Base-by-base conservation (phyloP, 345 rosid genomes). In the Salix exigua region DNA sequence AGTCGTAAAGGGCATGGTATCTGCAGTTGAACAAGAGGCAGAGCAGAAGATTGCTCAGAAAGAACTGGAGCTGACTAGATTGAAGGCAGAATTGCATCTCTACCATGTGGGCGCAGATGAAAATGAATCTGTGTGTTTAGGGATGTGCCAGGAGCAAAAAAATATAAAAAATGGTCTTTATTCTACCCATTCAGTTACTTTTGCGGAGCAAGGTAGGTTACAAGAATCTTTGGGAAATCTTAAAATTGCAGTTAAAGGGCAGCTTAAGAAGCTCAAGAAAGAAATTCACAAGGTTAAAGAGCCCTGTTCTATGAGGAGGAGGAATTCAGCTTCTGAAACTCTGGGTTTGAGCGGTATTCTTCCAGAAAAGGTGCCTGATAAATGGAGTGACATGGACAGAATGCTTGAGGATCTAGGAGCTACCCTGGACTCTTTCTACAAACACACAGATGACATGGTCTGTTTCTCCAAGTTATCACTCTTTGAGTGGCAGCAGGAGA, bases 1-100 rank as follows among this genome's bases (percentile, higher is more conserved):
- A 2, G 87, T 96, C 72, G 81, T 91, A 28, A 93, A 82, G 85
- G 99, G 94, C 53, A 85, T 88, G 87, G 23, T 81, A 37, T 73
- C 53, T 44, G 84, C 81, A 1, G 67, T 94, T 66, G 88, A 92
- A 77, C 85, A 88, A 23, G 90, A 91, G 66, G 95, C 97, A 63
- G 83, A 86, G 25, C 92, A 87, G 78, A 86, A 83, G 87, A 86
- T 92, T 50, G 87, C 89, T 70, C 30, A 78, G 85, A 90, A 90
- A 82, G 95, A 94, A 10, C 67, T 78, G 75, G 97, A 94, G 76
- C 64, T 96, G 79, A 84, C 83, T 13, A 83, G 77, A 64, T 71
- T 89, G 76, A 87, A 73, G 85, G 90, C 88, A 82, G 76, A 76
- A 0, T 33, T 88, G 74, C 75, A 30, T 61, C 77, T 77, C 60